These are phyloP conservation scores for Candida methanosorbosa DNA, from an alignment of 805 yeast genomes.

Conservation along the genomic window DNA sequence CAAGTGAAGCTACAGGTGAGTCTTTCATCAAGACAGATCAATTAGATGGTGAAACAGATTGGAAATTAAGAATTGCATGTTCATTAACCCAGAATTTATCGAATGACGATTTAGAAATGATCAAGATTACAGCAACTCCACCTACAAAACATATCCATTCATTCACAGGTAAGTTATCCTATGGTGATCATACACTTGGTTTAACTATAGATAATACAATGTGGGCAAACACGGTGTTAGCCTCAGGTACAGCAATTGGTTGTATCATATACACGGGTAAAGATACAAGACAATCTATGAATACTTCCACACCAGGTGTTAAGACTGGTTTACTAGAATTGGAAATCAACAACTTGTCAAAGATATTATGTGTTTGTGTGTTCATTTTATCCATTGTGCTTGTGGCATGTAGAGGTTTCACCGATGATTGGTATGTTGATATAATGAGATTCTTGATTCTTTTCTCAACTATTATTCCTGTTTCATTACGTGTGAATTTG, in stretches of 20 bases:
- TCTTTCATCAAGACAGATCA: slow-evolving; percentile 95
- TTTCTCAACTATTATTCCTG: slow-evolving; percentile 94
- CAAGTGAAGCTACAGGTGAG: slow-evolving; percentile 78
- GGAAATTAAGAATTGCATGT: slow-evolving; percentile 85
- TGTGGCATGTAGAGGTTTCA: slow-evolving; percentile 75
- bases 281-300: slow-evolving; percentile 93
- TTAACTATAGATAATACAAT: slow-evolving; percentile 83
- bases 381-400: slow-evolving; percentile 66
- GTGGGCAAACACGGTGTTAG: slow-evolving; percentile 98
- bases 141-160: slow-evolving; percentile 81
- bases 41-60: slow-evolving; percentile 97
- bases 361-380: slow-evolving; percentile 81
- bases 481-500: slow-evolving; percentile 84
- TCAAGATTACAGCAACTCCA: slow-evolving; percentile 58
- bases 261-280: slow-evolving; percentile 83
- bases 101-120: slow-evolving; percentile 41
- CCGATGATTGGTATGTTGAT: slow-evolving; percentile 76
- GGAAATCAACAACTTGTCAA: slow-evolving; percentile 83
- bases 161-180: slow-evolving; percentile 67
- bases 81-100: slow-evolving; percentile 58
- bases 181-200: slow-evolving; percentile 51
- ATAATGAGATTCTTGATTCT: slow-evolving; percentile 84
- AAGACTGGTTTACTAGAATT: slow-evolving; percentile 85
- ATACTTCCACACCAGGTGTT: slow-evolving; percentile 79
- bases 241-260: slow-evolving; percentile 88